Evolutionary conservation across 495 filamentous ascomycete genomes (phyloP).

Genomic region (Trichoderma orchidacearum): DNA sequence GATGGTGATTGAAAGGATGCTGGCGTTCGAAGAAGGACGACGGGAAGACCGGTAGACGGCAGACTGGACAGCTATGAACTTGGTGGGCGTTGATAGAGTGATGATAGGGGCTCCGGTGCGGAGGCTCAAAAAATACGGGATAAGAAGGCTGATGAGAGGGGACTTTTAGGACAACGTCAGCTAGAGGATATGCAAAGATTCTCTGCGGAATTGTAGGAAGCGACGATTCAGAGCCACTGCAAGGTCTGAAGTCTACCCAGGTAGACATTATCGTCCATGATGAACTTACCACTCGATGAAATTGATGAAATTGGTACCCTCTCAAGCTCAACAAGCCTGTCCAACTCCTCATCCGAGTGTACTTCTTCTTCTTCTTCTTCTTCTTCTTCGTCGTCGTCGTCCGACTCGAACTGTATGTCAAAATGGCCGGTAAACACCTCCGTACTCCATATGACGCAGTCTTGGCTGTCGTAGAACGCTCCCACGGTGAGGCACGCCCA

Average conservation of each 20-base stretch:
- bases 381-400: neutral
- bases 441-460: slow-evolving; percentile 13
- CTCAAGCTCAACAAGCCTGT: no score
- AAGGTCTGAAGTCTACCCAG: no score
- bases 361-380: neutral
- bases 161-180: neutral
- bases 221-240: no score
- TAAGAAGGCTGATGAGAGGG: neutral
- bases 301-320: no score
- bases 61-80: no score
- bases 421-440: slow-evolving; percentile 8
- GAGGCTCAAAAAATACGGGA: neutral
- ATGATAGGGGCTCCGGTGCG: neutral
- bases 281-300: neutral
- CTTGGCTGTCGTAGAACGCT: slow-evolving; percentile 14
- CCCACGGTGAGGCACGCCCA: slow-evolving; percentile 19
- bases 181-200: neutral
- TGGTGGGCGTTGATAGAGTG: no score
- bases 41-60: neutral
- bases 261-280: no score
- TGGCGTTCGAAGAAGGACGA: no score
- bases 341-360: neutral
- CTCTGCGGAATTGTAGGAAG: neutral
- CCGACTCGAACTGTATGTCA: neutral
- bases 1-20: neutral